phyloP scores from a whole-genome alignment of 1,284 basidiomycete genomes.

The Malassezia nana region DNA sequence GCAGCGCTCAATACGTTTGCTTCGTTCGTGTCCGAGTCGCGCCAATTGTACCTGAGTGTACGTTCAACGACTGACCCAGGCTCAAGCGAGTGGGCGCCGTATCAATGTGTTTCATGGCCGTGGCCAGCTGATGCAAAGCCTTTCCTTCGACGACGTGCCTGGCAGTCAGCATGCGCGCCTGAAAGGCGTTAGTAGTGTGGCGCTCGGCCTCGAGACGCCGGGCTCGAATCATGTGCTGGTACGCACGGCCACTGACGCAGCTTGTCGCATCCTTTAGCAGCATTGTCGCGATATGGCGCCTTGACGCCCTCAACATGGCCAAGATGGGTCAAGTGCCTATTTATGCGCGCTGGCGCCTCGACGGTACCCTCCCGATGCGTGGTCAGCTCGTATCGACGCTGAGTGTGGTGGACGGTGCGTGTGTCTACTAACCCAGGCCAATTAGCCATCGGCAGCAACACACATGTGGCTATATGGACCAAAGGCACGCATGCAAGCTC shows the following conservation, averaged over 20 bases:
- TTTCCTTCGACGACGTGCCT: slow-evolving; percentile 11
- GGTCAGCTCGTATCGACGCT: slow-evolving; percentile 8
- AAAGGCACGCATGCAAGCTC: background rate
- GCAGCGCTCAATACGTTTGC: slow-evolving; percentile 17
- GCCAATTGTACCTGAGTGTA: slow-evolving; percentile 10
- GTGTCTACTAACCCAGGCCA: background rate
- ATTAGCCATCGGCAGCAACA: slow-evolving; percentile 9
- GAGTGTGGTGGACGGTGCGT: background rate
- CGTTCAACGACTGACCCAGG: slow-evolving; percentile 4
- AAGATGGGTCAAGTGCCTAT: slow-evolving; percentile 2
- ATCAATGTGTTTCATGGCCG: slow-evolving; percentile 10
- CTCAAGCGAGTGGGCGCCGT: slow-evolving; percentile 14
- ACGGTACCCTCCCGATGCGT: slow-evolving; percentile 8
- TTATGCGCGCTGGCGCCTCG: slow-evolving; percentile 15
- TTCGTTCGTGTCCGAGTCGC: slow-evolving; percentile 1
- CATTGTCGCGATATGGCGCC: slow-evolving; percentile 15
- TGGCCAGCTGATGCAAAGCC: slow-evolving; percentile 6
- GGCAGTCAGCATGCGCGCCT: slow-evolving; percentile 1
- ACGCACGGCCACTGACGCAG: background rate
- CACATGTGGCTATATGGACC: slow-evolving; percentile 1
- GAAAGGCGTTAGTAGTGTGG: slow-evolving; percentile 8
- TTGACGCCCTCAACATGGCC: background rate
- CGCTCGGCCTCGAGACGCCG: slow-evolving; percentile 3
- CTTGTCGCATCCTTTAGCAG: slow-evolving; percentile 10
- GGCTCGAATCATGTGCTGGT: slow-evolving; percentile 11